Base-by-base conservation (phyloP, 345 rosid species). In the Laguncularia racemosa region DNA sequence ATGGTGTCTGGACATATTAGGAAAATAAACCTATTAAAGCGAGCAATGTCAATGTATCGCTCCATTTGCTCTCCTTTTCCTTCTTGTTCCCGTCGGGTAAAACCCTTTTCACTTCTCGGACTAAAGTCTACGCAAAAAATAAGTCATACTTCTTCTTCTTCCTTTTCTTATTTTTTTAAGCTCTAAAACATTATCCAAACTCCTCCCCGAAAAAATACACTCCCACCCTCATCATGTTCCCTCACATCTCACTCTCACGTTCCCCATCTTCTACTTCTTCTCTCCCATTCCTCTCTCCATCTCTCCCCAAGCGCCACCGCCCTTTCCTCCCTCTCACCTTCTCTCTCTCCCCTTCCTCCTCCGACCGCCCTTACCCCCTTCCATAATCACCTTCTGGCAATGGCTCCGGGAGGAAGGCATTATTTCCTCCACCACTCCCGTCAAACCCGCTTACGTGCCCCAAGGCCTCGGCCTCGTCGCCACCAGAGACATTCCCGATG, bases 391-490 rank as follows among this genome's bases (percentile, higher is more conserved):
- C 19, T 67, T 67, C 71, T 67, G 71, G 66, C 45, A 61, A 46
- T 67, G 71, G 71, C 64, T 67, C 40, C 14, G 43, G 4, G 57
- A 56, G 16, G 65, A 67, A 23, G 65, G 66, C 19, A 61, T 67
- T 19, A 44, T 67, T 55, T 55, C 71, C n/a, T 44, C 71, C 23
- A 56, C 53, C 16, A 48, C 61, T 23, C 71, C 71, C 0, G 61
- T 56, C 17, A 50, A 50, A 47, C 71, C 71, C 0, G 57, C 57
- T 5, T 45, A 21, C 43, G 65, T 67, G n/a, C 66, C 71, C 2
- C 57, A 67, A 13, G 71, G 71, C 40, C 66, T 67, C 3, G 62
- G 71, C 56, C 71, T 67, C 47, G 16, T 67, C 0, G 71, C 71
- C n/a, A 44, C 16, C 61, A 56, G 71, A 16, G 71, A 67, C 71